These are phyloP conservation scores for Penicillium sp. DNA, from an alignment of 2,329 filamentous ascomycete species.

Conservation along the genomic window DNA sequence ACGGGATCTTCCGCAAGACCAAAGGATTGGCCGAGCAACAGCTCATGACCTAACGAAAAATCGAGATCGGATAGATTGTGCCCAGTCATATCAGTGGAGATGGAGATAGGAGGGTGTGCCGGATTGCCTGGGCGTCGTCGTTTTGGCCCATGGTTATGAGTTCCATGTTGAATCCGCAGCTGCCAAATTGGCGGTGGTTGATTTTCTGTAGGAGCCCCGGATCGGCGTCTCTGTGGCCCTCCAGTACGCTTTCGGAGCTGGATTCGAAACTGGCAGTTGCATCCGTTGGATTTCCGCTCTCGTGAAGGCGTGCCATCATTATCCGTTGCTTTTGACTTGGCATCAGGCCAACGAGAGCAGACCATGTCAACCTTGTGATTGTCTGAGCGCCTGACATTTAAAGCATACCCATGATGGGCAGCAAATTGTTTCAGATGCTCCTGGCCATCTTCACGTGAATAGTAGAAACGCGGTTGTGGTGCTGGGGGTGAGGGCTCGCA, in stretches of 20 bases:
- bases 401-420: background rate
- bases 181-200: background rate
- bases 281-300: background rate
- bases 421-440: background rate
- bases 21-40: background rate
- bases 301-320: background rate
- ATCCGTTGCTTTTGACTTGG: background rate
- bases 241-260: background rate
- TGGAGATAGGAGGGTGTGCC: background rate
- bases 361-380: background rate
- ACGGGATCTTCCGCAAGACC: background rate
- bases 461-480: background rate
- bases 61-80: background rate
- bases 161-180: background rate
- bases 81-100: background rate
- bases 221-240: too few relatives aligned
- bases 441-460: background rate
- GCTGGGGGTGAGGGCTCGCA: slow-evolving; percentile 6
- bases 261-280: slow-evolving; percentile 1
- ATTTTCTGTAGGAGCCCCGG: background rate
- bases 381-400: slow-evolving; percentile 4
- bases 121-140: background rate
- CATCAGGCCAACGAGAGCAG: background rate
- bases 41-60: background rate
- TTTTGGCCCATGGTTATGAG: slow-evolving; percentile 6